A percentile compares a stretch with the other conserved stretches of the same genome.
phyloP scores from a whole-genome alignment of 768 basidiomycete species.

The Russula sp. region DNA sequence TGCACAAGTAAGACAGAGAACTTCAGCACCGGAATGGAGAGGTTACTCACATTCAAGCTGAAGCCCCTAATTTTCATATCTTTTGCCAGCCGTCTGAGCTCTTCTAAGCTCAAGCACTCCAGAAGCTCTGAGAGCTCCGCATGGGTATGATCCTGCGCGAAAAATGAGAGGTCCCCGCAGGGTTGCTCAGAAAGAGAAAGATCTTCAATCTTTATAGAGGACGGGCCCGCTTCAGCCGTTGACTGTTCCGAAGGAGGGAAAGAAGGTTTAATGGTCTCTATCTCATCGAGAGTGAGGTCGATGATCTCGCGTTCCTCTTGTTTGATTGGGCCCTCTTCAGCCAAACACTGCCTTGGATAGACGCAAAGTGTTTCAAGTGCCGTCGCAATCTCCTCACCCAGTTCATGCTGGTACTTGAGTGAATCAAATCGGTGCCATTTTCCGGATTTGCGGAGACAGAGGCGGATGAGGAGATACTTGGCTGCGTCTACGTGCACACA shows the following conservation, averaged over 20 bases:
- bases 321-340: constrained; percentile 23
- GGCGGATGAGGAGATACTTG: constrained; percentile 59
- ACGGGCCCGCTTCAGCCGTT: constrained; percentile 18
- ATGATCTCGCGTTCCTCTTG: constrained; percentile 37
- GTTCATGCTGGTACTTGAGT: constrained; percentile 44
- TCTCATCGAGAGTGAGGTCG: constrained; percentile 40
- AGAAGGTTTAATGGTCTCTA: constrained; percentile 9
- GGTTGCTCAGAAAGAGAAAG: constrained; percentile 16
- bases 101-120: constrained; percentile 44
- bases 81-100: constrained; percentile 46
- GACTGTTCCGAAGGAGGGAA: neutral
- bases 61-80: constrained; percentile 43
- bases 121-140: constrained; percentile 45
- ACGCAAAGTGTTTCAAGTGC: constrained; percentile 49
- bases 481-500: constrained; percentile 44
- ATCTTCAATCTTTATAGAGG: constrained; percentile 18
- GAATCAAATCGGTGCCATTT: constrained; percentile 51
- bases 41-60: constrained; percentile 36
- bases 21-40: neutral
- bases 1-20: neutral
- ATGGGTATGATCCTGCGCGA: constrained; percentile 43
- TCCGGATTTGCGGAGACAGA: constrained; percentile 57
- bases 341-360: constrained; percentile 24
- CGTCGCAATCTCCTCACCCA: constrained; percentile 42
- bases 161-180: constrained; percentile 31